Base-by-base conservation (phyloP, 148 eudicot species). In the Persicaria tinctoria region DNA sequence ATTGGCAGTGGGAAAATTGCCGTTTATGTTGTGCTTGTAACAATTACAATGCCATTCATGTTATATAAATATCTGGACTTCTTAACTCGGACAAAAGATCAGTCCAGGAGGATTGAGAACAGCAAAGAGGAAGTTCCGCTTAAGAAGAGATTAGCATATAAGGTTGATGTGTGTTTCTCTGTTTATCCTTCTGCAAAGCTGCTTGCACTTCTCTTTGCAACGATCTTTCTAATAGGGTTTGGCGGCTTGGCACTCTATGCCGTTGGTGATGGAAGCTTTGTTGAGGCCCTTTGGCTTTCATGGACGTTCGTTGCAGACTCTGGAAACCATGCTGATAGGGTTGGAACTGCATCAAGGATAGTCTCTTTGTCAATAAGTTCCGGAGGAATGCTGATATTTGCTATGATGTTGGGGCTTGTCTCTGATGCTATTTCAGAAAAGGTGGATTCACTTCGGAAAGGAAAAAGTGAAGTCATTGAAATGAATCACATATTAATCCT, bases 351-450 rank as follows among this genome's bases (percentile, higher is more conserved):
- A 75, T 87, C 91, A 8, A 87, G 98, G 79, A 88, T 93, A 74
- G 98, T 93, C 47, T 93, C 98, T 8, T 87, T 93, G 68, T 85
- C 89, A 78, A 89, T 93, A 74, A 93, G 89, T 80, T 79, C 95
- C 18, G 98, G 98, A 80, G 98, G 98, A 73, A 91, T 93, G 98
- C 90, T 93, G 63, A 89, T 91, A 78, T 93, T 93, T 80, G 98
- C 98, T 46, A 91, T 91, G 98, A 93, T 93, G 97, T 79, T 93
- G 70, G 98, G 98, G 47, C 97, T 93, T 71, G 91, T 93, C 76
- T 93, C 98, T 75, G 98, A 93, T 91, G 93, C 97, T 77, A 93
- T 93, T 68, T 91, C 98, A 18, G 98, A 93, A 75, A 93, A 91
- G 82, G 93, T 93, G 51, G 98, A 93, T 78, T 93, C 98, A 27